phyloP scores from a whole-genome alignment of 2,329 filamentous ascomycete species.

The Colletotrichum incanum region DNA sequence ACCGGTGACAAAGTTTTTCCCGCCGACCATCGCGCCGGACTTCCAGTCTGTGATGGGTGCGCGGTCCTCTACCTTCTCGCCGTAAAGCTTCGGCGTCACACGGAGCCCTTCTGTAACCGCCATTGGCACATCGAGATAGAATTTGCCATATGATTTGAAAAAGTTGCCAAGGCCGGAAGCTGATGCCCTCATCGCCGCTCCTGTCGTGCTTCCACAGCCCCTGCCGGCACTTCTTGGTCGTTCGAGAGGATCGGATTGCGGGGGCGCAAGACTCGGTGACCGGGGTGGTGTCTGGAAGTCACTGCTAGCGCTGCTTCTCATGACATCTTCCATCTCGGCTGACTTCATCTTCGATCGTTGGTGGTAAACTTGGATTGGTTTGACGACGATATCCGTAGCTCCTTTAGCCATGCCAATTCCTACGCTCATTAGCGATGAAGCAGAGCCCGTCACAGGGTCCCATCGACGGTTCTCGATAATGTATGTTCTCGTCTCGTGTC shows the following conservation, averaged over 20 bases:
- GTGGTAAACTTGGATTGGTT: constrained; percentile 42
- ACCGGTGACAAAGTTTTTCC: constrained; percentile 61
- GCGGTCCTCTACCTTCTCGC: constrained; percentile 53
- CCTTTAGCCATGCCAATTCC: constrained; percentile 38
- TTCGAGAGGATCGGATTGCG: constrained; percentile 9
- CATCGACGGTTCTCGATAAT: constrained; percentile 53
- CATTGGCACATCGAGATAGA: constrained; percentile 62
- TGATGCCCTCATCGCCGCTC: constrained; percentile 32
- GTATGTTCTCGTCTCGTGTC: constrained; percentile 59
- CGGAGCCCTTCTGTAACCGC: constrained; percentile 68
- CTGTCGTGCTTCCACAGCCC: constrained; percentile 19
- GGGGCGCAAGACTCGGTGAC: constrained; percentile 8
- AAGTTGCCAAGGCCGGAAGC: constrained; percentile 53
- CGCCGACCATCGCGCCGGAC: constrained; percentile 59
- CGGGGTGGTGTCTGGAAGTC: not conserved
- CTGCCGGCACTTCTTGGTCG: constrained; percentile 15
- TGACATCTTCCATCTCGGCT: constrained; percentile 6
- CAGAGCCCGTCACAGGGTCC: constrained; percentile 51
- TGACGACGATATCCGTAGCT: constrained; percentile 43
- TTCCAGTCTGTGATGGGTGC: constrained; percentile 62
- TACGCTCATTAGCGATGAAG: constrained; percentile 43
- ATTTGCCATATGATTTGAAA: constrained; percentile 55
- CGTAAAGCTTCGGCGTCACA: constrained; percentile 67
- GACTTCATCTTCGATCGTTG: constrained; percentile 13
- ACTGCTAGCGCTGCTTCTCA: constrained; percentile 9